phyloP scores from a whole-genome alignment of 305 asterid species.

The Fraxinus sp. region DNA sequence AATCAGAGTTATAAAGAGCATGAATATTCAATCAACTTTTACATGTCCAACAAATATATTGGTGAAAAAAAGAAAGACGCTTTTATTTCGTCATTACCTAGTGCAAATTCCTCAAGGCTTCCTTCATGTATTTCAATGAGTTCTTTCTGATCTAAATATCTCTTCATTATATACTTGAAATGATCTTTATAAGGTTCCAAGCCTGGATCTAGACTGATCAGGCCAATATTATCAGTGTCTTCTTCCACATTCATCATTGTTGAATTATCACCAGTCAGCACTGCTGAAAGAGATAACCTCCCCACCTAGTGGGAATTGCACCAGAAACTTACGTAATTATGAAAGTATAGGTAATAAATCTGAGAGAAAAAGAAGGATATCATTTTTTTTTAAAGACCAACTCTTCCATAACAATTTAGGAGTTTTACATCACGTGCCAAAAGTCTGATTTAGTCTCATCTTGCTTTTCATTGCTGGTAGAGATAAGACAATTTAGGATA shows the following conservation, averaged over 20 bases:
- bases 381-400: background rate
- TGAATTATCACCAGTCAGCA: constrained; percentile 44
- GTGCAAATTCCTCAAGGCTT: constrained; percentile 78
- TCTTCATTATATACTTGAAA: constrained; percentile 63
- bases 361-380: constrained; percentile 6
- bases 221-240: constrained; percentile 47
- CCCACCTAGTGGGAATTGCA: constrained; percentile 39
- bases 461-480: constrained; percentile 4
- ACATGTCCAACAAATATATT: constrained; percentile 17
- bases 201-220: constrained; percentile 57
- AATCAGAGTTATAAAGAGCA: constrained; percentile 6
- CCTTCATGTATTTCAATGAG: constrained; percentile 75
- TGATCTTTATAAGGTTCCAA: constrained; percentile 71
- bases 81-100: constrained; percentile 52
- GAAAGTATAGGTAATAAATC: constrained; percentile 9
- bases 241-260: constrained; percentile 44
- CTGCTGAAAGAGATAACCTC: constrained; percentile 46
- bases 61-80: constrained; percentile 2
- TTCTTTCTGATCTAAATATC: constrained; percentile 58
- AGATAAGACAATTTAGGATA: background rate
- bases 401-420: background rate
- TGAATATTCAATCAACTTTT: constrained; percentile 3
- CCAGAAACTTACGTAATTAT: constrained; percentile 15
- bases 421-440: background rate
- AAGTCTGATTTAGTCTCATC: background rate